Percentiles rank a stretch among this genome's conserved stretches.
Evolutionary conservation across 108 stramenopile species (phyloP).

Genomic region (Skeletonema menzelii): DNA sequence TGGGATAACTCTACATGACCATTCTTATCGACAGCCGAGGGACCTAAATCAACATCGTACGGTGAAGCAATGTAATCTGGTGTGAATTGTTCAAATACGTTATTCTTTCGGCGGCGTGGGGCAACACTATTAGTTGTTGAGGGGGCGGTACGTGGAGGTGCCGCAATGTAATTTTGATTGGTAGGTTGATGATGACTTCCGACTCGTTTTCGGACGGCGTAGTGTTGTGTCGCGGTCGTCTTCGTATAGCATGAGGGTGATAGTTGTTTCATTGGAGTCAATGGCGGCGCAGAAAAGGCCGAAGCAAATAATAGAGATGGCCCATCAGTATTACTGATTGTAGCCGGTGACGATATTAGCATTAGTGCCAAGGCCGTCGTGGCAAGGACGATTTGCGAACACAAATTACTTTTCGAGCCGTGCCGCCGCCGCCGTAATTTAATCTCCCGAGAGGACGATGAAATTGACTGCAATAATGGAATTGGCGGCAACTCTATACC

Average conservation of each 20-base stretch:
- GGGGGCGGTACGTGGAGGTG: neutral
- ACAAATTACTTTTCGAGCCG: neutral
- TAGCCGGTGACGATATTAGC: neutral
- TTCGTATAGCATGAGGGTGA: neutral
- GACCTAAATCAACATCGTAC: conserved; percentile 19
- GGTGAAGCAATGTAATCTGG: conserved; percentile 15
- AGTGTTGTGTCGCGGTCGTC: neutral
- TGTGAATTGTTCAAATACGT: conserved; percentile 45
- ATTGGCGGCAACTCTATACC: neutral
- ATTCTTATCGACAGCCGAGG: neutral
- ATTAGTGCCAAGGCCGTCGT: neutral
- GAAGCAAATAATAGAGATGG: neutral
- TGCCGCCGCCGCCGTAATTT: neutral
- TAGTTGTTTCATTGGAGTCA: neutral
- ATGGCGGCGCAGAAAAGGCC: neutral
- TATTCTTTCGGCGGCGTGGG: conserved; percentile 4
- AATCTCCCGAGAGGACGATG: neutral
- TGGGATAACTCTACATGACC: neutral
- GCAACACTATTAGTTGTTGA: neutral
- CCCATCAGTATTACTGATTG: neutral
- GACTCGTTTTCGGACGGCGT: neutral
- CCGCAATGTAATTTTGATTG: neutral
- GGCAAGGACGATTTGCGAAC: neutral
- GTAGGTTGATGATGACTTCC: neutral
- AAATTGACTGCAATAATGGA: too few relatives aligned